These are phyloP conservation scores for Thalassiosira profunda DNA, from an alignment of 108 stramenopile genomes.

Conservation along the genomic window DNA sequence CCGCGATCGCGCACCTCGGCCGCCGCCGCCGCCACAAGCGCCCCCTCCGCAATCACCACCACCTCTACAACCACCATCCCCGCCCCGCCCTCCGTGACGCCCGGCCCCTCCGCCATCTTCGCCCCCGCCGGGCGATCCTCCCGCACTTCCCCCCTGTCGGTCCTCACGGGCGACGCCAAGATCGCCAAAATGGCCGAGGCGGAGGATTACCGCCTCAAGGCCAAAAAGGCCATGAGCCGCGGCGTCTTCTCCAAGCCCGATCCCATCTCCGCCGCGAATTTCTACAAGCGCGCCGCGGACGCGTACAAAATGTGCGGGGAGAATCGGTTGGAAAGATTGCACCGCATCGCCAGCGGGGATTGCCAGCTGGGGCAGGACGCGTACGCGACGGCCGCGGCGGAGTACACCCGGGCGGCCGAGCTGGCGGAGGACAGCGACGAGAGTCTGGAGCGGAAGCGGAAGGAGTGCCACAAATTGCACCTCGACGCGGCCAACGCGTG, in stretches of 20 bases:
- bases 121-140: slow-evolving; percentile 13
- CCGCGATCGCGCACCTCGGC: background rate
- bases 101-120: slow-evolving; percentile 7
- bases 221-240: slow-evolving; percentile 81
- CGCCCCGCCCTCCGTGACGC: background rate
- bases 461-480: slow-evolving; percentile 66
- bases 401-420: slow-evolving; percentile 85
- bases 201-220: slow-evolving; percentile 74
- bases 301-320: slow-evolving; percentile 78
- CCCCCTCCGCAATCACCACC: slow-evolving; percentile 16
- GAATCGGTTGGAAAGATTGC: slow-evolving; percentile 69
- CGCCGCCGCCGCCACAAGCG: background rate
- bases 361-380: slow-evolving; percentile 70
- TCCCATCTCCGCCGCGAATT: slow-evolving; percentile 76
- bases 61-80: slow-evolving; percentile 25
- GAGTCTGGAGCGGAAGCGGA: slow-evolving; percentile 48
- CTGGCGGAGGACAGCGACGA: slow-evolving; percentile 46
- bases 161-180: slow-evolving; percentile 66
- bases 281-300: slow-evolving; percentile 91
- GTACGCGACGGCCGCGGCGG: slow-evolving; percentile 76
- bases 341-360: slow-evolving; percentile 74
- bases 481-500: slow-evolving; percentile 74
- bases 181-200: slow-evolving; percentile 82
- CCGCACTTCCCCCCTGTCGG: slow-evolving; percentile 4
- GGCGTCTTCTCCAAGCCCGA: slow-evolving; percentile 74